A percentile compares a stretch with the other conserved stretches of the same genome.
Evolutionary conservation across 2,329 filamentous ascomycete genomes (phyloP).

Genomic region (Didymella keratinophila): DNA sequence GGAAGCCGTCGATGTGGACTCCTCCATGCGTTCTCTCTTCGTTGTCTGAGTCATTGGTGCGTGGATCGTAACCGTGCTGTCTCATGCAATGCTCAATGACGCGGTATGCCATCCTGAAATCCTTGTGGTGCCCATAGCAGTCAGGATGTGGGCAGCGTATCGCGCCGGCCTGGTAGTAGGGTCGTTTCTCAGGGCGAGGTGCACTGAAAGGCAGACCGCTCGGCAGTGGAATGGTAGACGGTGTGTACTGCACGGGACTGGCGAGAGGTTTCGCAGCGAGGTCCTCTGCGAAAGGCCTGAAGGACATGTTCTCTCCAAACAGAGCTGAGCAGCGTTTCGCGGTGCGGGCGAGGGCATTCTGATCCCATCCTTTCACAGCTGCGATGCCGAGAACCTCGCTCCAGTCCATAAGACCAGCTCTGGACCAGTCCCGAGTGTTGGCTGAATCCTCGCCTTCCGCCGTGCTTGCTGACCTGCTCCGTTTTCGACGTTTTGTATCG

Average conservation of each 20-base stretch:
- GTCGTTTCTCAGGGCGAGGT: conserved; percentile 26
- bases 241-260: conserved; percentile 47
- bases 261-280: conserved; percentile 27
- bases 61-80: conserved; percentile 55
- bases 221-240: conserved; percentile 37
- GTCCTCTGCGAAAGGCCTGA: conserved; percentile 63
- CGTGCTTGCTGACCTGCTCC: conserved; percentile 25
- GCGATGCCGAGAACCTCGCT: conserved; percentile 83
- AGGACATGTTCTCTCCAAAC: conserved; percentile 75
- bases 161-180: conserved; percentile 38
- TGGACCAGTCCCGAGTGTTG: conserved; percentile 22
- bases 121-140: conserved; percentile 39
- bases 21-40: conserved; percentile 61
- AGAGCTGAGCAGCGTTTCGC: conserved; percentile 76
- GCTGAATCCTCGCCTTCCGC: conserved; percentile 20
- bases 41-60: conserved; percentile 57
- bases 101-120: conserved; percentile 38
- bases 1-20: conserved; percentile 73
- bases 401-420: conserved; percentile 68
- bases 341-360: conserved; percentile 71
- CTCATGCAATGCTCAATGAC: conserved; percentile 56
- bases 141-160: conserved; percentile 45
- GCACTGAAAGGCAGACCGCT: not conserved
- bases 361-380: conserved; percentile 72
- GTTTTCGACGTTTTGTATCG: conserved; percentile 15